Base-by-base conservation (phyloP, 2,329 filamentous ascomycete species). In the Alternaria solani region DNA sequence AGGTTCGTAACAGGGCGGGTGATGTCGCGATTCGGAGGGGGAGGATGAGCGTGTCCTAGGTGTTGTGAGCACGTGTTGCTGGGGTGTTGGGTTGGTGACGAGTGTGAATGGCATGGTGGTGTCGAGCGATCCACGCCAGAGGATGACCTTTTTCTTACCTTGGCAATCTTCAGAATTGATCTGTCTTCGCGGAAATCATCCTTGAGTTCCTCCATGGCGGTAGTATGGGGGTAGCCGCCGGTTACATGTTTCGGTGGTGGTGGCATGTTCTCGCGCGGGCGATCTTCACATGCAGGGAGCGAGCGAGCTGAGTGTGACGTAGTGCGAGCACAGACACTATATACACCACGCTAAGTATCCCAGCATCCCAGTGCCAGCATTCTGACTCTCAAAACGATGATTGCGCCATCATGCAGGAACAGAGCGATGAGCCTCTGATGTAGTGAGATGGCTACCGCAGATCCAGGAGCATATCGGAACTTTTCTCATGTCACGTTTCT, bases 1-100 rank as follows among this genome's bases (percentile, higher is more conserved):
- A 92, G 30, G 88, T 85, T 68, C 86, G 84, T 52, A 85, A 82
- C n/a, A 89, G 87, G 32, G 85, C 79, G 55, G 85, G 88, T 2
- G 89, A 91, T 52, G 86, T 81, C 57, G 85, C 81, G 65, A 85
- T 75, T 62, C 81, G 84, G 63, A 89, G 68, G 18, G 87, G 87
- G 28, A 80, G 75, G 57, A 87, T 79, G 60, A 87, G 71, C 59
- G 82, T 78, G 68, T 84, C 81, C 87, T 90, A 65, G 4, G 16
- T 8, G 12, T 34, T 7, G 38, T 72, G 48, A 68, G 65, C 48
- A 47, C 55, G 8, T n/a, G 36, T 42, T 6, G 38, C 36, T 18
- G 32, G 12, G 20, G 47, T 18, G 23, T 8, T 36, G 14, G 32
- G 14, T 14, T 36, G 32, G 12, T 36, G 32, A 36, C 32, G 32